Base-by-base conservation (phyloP, 306 rosid genomes). In the Acmispon strigosus region DNA sequence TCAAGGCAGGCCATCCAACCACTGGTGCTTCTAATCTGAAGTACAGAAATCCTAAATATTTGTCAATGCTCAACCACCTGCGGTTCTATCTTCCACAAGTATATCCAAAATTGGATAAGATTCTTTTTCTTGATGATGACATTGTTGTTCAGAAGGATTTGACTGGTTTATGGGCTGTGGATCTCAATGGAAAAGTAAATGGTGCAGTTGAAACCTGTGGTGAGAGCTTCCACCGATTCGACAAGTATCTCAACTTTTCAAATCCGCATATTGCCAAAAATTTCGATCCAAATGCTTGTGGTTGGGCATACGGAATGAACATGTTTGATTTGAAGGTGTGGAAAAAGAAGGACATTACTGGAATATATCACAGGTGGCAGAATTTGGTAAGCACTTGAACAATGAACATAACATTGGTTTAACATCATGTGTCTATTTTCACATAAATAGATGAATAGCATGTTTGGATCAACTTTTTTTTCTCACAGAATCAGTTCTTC, bases 291-390 rank as follows among this genome's bases (percentile, higher is more conserved):
- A 94, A 86, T 82, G 95, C 97, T 24, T 91, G 99, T 50, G 97
- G 97, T 54, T 94, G 99, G 99, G 99, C 99, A 5, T 91, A 91
- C 43, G 99, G 99, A 41, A 91, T 94, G 99, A 94, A 94, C 81
- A 80, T 91, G 57, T 94, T 94, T 83, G 99, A 94, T 83, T 88
- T 94, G 49, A 86, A 83, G 84, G 99, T 66, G 84, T 94, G 97
- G 99, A 91, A 89, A 80, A 86, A 84, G 83, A 87, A 79, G 70
- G 92, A 94, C 76, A 89, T 94, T 70, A 89, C 99, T 27, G 97
- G 97, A 80, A 87, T 89, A 81, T 91, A 94, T 86, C 99, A 94
- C 88, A 91, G 62, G 79, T 94, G 99, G 99, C 99, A 94, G 85
- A 94, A 86, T 86, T 82, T 89, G 97, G 99, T 94, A 75, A 89